Percentiles rank a stretch among this genome's conserved stretches.
Evolutionary conservation across 257 asterid genomes (phyloP).

Genomic region (Solanum peruvianum): DNA sequence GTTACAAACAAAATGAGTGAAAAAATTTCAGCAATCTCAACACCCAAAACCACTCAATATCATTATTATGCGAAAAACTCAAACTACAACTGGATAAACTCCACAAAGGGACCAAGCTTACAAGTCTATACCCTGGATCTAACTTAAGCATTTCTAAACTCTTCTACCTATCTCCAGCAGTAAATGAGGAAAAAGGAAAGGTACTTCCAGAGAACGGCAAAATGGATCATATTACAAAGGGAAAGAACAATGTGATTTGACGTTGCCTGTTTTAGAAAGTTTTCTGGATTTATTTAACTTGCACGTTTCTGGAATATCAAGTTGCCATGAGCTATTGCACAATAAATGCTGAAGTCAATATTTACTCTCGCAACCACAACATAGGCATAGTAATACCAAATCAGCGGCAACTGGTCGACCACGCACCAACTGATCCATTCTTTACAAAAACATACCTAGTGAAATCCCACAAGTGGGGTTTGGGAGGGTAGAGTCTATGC

Average conservation of each 20-base stretch:
- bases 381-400: neutral
- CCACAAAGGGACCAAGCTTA: neutral
- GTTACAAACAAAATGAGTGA: neutral
- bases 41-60: neutral
- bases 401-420: neutral
- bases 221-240: neutral
- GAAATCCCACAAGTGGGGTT: neutral
- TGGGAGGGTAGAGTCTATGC: neutral
- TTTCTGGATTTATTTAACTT: neutral
- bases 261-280: neutral
- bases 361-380: neutral
- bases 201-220: neutral
- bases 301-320: neutral
- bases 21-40: neutral
- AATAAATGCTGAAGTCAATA: neutral
- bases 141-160: neutral
- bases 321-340: neutral
- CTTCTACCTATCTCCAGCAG: neutral
- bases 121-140: neutral
- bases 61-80: neutral
- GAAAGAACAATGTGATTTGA: neutral
- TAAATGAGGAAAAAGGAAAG: neutral
- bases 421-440: neutral
- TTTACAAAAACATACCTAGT: neutral
- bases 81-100: neutral